Conservation (phyloP, 768 basidiomycete species). For the Boletus coccyginus region DNA sequence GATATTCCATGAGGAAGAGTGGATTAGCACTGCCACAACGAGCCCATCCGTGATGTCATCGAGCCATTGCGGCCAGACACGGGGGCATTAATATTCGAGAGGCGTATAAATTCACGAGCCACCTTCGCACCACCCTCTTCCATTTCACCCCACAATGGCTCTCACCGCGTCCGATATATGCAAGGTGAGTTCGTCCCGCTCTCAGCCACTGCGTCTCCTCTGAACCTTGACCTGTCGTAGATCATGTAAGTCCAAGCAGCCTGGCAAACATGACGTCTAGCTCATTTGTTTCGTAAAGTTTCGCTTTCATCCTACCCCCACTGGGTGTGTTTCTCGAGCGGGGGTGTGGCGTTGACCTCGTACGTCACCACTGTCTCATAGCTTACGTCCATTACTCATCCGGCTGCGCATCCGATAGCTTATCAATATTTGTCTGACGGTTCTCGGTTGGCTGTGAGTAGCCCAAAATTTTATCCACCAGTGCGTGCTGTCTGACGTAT, state of each 20-base stretch:
- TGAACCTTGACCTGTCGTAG: constrained; percentile 26
- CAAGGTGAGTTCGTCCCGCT: constrained; percentile 49
- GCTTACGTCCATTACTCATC: background rate
- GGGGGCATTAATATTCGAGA: no score
- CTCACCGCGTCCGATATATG: constrained; percentile 73
- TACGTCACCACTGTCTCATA: constrained; percentile 34
- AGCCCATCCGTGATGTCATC: constrained; percentile 26
- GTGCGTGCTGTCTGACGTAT: constrained; percentile 8
- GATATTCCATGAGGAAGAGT: constrained; percentile 1
- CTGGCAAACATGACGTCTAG: background rate
- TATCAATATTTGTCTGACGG: constrained; percentile 80
- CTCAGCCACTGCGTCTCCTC: background rate
- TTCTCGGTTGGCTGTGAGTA: constrained; percentile 74
- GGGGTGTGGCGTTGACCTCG: constrained; percentile 76
- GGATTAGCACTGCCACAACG: constrained; percentile 12
- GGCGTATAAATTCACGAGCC: constrained; percentile 14
- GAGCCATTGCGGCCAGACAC: no score
- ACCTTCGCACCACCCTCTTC: background rate
- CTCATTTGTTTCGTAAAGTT: constrained; percentile 33
- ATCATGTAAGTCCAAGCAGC: constrained; percentile 38
- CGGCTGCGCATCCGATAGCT: constrained; percentile 16
- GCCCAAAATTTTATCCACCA: background rate
- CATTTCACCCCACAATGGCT: constrained; percentile 45
- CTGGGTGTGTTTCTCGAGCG: constrained; percentile 87
- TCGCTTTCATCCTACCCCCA: constrained; percentile 76